phyloP scores from a whole-genome alignment of 169 alveolate genomes.

The Eimeria tenella region DNA sequence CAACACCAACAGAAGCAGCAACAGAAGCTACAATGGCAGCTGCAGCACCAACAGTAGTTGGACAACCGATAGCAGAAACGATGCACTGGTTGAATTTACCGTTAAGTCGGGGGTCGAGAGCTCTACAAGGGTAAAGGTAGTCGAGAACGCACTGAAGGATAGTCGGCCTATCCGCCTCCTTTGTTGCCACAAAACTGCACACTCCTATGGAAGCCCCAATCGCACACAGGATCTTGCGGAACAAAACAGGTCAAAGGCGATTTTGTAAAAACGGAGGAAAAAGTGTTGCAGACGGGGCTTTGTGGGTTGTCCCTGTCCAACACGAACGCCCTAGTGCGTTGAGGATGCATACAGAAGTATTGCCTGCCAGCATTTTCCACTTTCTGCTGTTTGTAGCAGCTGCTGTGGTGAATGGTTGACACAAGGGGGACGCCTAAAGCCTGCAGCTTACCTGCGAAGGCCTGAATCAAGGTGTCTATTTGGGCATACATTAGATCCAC shows the following conservation, averaged over 20 bases:
- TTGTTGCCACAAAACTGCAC: constrained; percentile 51
- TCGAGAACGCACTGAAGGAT: constrained; percentile 70
- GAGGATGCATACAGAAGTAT: too few species aligned
- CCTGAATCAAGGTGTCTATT: constrained; percentile 76
- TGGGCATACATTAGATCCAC: constrained; percentile 76
- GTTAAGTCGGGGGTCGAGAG: constrained; percentile 77
- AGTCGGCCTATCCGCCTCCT: constrained; percentile 23
- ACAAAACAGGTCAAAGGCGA: too few species aligned
- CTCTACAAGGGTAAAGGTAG: constrained; percentile 79
- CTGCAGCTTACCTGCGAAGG: constrained; percentile 72
- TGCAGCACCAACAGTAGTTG: neutral
- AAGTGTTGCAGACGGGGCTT: neutral
- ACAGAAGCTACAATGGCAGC: neutral
- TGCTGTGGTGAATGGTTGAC: too few species aligned
- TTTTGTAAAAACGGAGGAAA: too few species aligned
- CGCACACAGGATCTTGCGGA: neutral
- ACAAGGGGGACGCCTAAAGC: too few species aligned
- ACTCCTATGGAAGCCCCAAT: constrained; percentile 40
- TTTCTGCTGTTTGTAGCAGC: too few species aligned
- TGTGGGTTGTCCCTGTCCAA: too few species aligned
- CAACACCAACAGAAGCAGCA: neutral
- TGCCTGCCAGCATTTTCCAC: neutral
- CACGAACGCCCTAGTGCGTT: too few species aligned
- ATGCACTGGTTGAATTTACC: neutral
- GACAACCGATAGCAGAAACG: neutral